Percentiles rank a stretch among this genome's conserved stretches.
Evolutionary conservation across 192 early-diverging fungal species (phyloP).

Genomic region (Linderina pennispora): DNA sequence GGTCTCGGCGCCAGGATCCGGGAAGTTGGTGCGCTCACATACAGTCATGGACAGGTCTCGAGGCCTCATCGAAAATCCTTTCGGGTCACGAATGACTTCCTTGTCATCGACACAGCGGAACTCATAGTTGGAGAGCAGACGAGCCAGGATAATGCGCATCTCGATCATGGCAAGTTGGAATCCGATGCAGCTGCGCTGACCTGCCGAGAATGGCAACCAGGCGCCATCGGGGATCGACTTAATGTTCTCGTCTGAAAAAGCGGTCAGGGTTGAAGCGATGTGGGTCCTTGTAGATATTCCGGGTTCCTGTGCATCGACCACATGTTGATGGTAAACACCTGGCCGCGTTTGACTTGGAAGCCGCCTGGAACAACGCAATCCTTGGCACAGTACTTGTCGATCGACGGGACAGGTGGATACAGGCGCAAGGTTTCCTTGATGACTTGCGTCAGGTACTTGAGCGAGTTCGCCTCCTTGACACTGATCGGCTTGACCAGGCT

Average conservation of each 20-base stretch:
- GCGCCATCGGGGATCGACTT: conserved; percentile 40
- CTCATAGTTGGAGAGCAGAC: conserved; percentile 42
- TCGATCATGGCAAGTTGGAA: conserved; percentile 55
- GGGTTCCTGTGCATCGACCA: conserved; percentile 44
- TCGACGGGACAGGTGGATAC: conserved; percentile 38
- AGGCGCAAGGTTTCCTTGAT: conserved; percentile 55
- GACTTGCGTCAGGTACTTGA: conserved; percentile 48
- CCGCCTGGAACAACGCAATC: conserved; percentile 13
- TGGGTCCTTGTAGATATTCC: conserved; percentile 38
- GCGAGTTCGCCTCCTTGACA: conserved; percentile 22
- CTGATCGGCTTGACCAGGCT: conserved; percentile 4
- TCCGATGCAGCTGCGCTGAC: conserved; percentile 53
- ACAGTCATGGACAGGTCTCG: conserved; percentile 24
- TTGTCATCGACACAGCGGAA: conserved; percentile 21
- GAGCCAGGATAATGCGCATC: conserved; percentile 50
- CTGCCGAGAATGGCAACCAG: conserved; percentile 51
- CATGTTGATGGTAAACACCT: conserved; percentile 21
- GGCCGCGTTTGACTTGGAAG: conserved; percentile 17
- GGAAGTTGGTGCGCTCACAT: not conserved
- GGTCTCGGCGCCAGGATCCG: not conserved
- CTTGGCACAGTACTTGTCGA: conserved; percentile 17
- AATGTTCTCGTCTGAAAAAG: conserved; percentile 48
- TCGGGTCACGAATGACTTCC: not conserved
- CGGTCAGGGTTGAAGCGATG: conserved; percentile 50
- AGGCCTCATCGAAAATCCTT: conserved; percentile 24